Evolutionary conservation across 2,329 filamentous ascomycete genomes (phyloP), one percentile per base, ranked within the genome.

Genomic region (Fusarium siculi): DNA sequence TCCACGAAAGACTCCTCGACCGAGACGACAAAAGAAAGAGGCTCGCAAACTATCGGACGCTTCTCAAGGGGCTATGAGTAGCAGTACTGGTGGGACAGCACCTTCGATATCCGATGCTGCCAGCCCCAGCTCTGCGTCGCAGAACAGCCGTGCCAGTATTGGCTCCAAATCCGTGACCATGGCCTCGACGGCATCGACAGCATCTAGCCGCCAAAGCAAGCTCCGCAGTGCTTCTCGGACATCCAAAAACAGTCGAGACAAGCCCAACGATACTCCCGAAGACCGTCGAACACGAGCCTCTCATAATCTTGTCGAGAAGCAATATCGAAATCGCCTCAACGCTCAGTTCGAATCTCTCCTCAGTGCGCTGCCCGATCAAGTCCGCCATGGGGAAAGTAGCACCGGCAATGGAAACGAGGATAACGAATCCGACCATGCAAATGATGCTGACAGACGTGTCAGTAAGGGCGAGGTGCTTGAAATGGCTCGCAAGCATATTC

Each of bases 381-480:
- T 61, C 36, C 75, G 76, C 9, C n/a, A 65, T 3, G 66, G 72
- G 16, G 68, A 67, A 18, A 53, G 37, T n/a, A 55, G 46, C n/a
- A 55, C 21, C 30, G 59, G 50, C 8, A 59, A 74, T 34, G 63
- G 63, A 23, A 65, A 70, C 14, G 75, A 71, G 15, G 75, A 63
- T 14, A 75, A 75, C 19, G 72, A 76, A 37, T 76, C 72, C 10
- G 74, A 77, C 14, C 72, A 64, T 23, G 74, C 67, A 18, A 74
- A 66, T 21, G 76, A 78, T 28, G 68, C 67, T 42, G 76, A 78
- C 52, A 67, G 68, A 23, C 69, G 76, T 28, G 76, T 78, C 32
- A 78, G 76, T 53, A 78, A 78, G 42, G 76, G 76, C 18, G 76
- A 78, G 46, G 76, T 78, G n/a, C 72, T 78, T 32, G 76, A 78